These are phyloP conservation scores for Dorcoceras hygrometricum DNA, from an alignment of 257 asterid genomes.

Conservation along the genomic window DNA sequence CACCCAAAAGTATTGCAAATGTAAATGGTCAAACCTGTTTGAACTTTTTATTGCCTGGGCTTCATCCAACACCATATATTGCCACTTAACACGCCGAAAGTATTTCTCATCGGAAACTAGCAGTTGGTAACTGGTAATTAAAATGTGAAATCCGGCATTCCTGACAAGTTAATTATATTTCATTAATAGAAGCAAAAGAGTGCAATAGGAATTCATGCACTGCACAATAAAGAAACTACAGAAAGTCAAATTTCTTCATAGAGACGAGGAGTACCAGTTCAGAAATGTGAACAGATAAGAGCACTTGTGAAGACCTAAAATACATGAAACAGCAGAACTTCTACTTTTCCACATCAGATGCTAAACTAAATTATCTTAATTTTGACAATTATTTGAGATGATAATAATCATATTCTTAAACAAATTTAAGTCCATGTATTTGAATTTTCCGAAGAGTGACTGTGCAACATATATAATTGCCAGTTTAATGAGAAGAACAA, in stretches of 20 bases:
- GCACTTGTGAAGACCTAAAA: slow-evolving; percentile 8
- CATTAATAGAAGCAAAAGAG: slow-evolving; percentile 16
- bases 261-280: not conserved
- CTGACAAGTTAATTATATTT: slow-evolving; percentile 38
- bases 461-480: not conserved
- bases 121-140: slow-evolving; percentile 93
- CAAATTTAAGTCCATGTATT: not conserved
- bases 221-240: slow-evolving; percentile 8
- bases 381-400: not conserved
- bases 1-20: slow-evolving; percentile 5
- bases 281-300: not conserved
- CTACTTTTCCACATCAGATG: not conserved
- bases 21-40: slow-evolving; percentile 56
- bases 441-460: not conserved
- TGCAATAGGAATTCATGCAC: not conserved
- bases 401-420: not conserved
- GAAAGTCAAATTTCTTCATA: not conserved
- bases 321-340: not conserved
- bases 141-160: slow-evolving; percentile 97
- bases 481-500: slow-evolving; percentile 12
- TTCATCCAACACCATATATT: slow-evolving; percentile 98
- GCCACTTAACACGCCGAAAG: slow-evolving; percentile 97
- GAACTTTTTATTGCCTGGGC: slow-evolving; percentile 98
- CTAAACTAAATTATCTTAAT: not conserved
- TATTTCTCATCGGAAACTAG: slow-evolving; percentile 87